Conservation (phyloP, 2,329 filamentous ascomycete species). For the Harringtonia aguacate region DNA sequence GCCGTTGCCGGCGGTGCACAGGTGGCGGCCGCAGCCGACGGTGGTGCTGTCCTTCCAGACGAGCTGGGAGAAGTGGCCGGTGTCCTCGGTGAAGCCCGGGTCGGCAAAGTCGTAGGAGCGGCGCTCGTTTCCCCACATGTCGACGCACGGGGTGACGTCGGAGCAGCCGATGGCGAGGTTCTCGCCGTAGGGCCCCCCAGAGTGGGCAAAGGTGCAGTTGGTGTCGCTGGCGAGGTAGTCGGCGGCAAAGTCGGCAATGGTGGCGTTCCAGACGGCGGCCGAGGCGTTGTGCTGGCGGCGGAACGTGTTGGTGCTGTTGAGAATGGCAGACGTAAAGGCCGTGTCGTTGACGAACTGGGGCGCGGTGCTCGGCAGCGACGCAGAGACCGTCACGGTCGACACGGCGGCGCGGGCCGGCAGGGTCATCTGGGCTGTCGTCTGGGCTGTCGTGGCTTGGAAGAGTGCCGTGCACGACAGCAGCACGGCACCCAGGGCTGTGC, state of each 20-base stretch:
- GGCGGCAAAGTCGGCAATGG: slow-evolving; percentile 43
- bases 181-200: slow-evolving; percentile 57
- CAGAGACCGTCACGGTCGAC: slow-evolving; percentile 22
- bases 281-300: slow-evolving; percentile 51
- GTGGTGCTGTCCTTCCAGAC: slow-evolving; percentile 56
- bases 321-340: slow-evolving; percentile 41
- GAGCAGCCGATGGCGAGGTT: slow-evolving; percentile 61
- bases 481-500: background rate
- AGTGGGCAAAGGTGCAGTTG: slow-evolving; percentile 41
- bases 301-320: slow-evolving; percentile 58
- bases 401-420: no score
- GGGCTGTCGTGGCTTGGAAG: background rate
- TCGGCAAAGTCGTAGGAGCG: slow-evolving; percentile 45
- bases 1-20: slow-evolving; percentile 23
- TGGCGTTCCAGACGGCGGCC: slow-evolving; percentile 52
- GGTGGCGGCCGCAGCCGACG: slow-evolving; percentile 41
- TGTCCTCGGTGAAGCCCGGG: slow-evolving; percentile 45
- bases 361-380: slow-evolving; percentile 24
- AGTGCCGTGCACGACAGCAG: no score
- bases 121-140: slow-evolving; percentile 55
- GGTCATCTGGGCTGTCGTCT: background rate
- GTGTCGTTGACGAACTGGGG: slow-evolving; percentile 23
- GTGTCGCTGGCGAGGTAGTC: slow-evolving; percentile 31
- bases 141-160: slow-evolving; percentile 44
- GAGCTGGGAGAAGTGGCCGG: slow-evolving; percentile 64